A percentile compares a stretch with the other conserved stretches of the same genome.
phyloP scores from a whole-genome alignment of 2,329 filamentous ascomycete genomes.

The Penicillium psychrosexuale region DNA sequence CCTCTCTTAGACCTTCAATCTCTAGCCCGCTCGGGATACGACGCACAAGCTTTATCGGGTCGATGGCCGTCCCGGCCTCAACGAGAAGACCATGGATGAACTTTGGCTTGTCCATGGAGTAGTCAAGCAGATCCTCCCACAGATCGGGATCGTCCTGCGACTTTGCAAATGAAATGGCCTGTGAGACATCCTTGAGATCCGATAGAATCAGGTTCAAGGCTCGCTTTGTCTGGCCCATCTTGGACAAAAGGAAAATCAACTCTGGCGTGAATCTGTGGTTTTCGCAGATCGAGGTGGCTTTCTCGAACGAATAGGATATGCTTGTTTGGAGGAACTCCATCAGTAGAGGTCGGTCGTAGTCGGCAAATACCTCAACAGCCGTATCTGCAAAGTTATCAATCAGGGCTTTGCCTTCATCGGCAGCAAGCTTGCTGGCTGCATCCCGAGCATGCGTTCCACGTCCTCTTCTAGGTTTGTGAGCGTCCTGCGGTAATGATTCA shows the following conservation, averaged over 20 bases:
- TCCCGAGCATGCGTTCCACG: constrained; percentile 39
- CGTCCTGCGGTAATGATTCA: constrained; percentile 52
- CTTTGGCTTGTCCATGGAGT: constrained; percentile 94
- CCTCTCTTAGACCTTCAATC: constrained; percentile 84
- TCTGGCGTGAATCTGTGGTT: constrained; percentile 77
- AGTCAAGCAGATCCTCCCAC: constrained; percentile 91
- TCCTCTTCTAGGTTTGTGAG: constrained; percentile 35
- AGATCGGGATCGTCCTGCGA: constrained; percentile 87
- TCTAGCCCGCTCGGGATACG: constrained; percentile 91
- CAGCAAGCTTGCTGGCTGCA: constrained; percentile 49
- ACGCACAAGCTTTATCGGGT: constrained; percentile 84
- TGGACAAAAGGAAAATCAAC: constrained; percentile 91
- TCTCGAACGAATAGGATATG: constrained; percentile 84
- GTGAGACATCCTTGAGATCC: constrained; percentile 82
- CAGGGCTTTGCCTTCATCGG: constrained; percentile 61
- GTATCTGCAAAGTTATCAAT: constrained; percentile 86
- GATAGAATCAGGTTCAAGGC: constrained; percentile 92
- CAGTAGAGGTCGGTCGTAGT: constrained; percentile 73
- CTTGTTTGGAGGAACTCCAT: constrained; percentile 85
- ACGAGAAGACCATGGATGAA: constrained; percentile 92
- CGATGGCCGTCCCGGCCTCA: constrained; percentile 89
- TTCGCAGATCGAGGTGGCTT: constrained; percentile 70
- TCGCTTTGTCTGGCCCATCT: constrained; percentile 89
- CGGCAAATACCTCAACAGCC: constrained; percentile 79
- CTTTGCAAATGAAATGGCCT: constrained; percentile 92